Evolutionary conservation across 805 yeast species (phyloP).

Genomic region (Candida arabinofermentans): DNA sequence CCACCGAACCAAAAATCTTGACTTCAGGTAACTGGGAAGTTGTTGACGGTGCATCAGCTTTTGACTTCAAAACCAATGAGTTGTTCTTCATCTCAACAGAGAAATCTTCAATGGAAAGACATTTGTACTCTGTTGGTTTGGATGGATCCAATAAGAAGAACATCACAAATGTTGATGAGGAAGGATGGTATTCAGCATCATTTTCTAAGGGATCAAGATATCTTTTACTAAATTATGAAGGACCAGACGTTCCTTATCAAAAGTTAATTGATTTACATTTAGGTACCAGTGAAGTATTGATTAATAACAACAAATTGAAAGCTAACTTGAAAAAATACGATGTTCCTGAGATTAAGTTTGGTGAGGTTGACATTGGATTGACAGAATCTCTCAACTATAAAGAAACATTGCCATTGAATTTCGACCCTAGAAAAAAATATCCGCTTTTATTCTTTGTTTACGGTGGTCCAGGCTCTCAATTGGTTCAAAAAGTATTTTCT

Average conservation of each 20-base stretch:
- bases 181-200: conserved; percentile 66
- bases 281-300: conserved; percentile 37
- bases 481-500: conserved; percentile 59
- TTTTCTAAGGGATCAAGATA: conserved; percentile 80
- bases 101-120: conserved; percentile 79
- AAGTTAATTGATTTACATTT: conserved; percentile 54
- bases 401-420: conserved; percentile 75
- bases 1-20: conserved; percentile 51
- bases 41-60: conserved; percentile 62
- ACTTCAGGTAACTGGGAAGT: conserved; percentile 90
- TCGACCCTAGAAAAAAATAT: conserved; percentile 57
- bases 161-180: conserved; percentile 48
- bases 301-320: conserved; percentile 42
- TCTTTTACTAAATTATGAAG: conserved; percentile 64
- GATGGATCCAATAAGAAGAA: conserved; percentile 38
- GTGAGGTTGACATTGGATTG: conserved; percentile 43
- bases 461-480: conserved; percentile 95
- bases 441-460: conserved; percentile 88
- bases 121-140: conserved; percentile 66
- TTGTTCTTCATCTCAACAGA: conserved; percentile 71
- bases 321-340: conserved; percentile 40
- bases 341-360: conserved; percentile 52
- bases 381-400: conserved; percentile 49
- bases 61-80: conserved; percentile 48
- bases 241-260: conserved; percentile 82